Conservation (phyloP, 345 rosid species). For the Hirschfeldia incana region DNA sequence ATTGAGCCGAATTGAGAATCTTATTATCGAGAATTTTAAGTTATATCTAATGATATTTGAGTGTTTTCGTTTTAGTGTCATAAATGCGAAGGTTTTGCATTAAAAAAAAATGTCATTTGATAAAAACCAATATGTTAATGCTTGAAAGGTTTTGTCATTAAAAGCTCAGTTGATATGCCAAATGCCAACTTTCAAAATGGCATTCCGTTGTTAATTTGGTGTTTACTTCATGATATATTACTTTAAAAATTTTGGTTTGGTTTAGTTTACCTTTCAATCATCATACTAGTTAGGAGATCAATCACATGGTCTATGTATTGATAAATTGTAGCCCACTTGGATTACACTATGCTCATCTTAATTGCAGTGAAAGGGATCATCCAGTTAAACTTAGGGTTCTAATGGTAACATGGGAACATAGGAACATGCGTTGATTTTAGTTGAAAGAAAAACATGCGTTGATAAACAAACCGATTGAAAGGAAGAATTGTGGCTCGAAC, state of each 20-base stretch:
- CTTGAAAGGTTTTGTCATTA: not conserved
- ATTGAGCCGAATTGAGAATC: not conserved
- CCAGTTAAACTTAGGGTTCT: not conserved
- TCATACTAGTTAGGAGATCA: not conserved
- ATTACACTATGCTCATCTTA: not conserved
- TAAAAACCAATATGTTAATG: not conserved
- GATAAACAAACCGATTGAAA: not conserved
- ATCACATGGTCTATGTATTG: slow-evolving; percentile 12
- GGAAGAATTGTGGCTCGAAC: not conserved
- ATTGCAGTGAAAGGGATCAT: not conserved
- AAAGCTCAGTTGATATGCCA: not conserved
- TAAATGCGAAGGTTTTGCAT: too few species aligned
- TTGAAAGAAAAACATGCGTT: not conserved
- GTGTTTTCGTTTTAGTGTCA: not conserved
- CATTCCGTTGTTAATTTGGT: not conserved
- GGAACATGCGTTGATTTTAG: not conserved
- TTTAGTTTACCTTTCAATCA: not conserved
- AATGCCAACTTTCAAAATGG: not conserved
- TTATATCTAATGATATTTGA: not conserved
- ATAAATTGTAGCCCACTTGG: not conserved
- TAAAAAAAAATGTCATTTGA: too few species aligned
- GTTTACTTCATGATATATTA: not conserved
- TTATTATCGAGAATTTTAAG: not conserved
- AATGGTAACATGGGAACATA: not conserved
- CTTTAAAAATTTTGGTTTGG: not conserved